Conservation (phyloP, 1,284 basidiomycete genomes). For the Austroboletus novae-zelandiae region DNA sequence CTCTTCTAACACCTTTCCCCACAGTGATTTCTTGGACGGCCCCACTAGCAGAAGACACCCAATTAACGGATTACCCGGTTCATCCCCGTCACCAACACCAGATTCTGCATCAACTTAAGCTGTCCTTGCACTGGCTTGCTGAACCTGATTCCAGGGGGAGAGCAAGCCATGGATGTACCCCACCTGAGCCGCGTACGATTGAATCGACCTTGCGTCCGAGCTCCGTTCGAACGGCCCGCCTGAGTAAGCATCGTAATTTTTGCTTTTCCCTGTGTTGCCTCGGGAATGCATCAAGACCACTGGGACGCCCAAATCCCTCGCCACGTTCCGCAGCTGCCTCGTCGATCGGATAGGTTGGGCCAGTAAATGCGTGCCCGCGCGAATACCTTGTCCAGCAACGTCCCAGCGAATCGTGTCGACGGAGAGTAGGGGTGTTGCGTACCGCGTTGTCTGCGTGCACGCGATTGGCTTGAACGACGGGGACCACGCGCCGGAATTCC, state of each 20-base stretch:
- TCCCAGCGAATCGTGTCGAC: slow-evolving; percentile 90
- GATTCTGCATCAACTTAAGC: slow-evolving; percentile 61
- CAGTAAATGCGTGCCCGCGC: slow-evolving; percentile 82
- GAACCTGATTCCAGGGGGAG: slow-evolving; percentile 92
- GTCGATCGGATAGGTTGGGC: slow-evolving; percentile 51
- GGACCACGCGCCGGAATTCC: slow-evolving; percentile 75
- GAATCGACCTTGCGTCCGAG: slow-evolving; percentile 66
- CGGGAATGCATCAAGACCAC: slow-evolving; percentile 95
- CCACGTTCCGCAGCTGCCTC: slow-evolving; percentile 42
- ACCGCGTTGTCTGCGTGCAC: slow-evolving; percentile 19
- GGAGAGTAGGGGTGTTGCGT: slow-evolving; percentile 60
- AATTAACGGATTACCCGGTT: slow-evolving; percentile 49
- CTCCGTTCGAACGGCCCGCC: slow-evolving; percentile 67
- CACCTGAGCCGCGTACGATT: slow-evolving; percentile 69
- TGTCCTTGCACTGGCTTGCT: slow-evolving; percentile 86
- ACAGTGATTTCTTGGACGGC: slow-evolving; percentile 80
- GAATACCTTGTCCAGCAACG: slow-evolving; percentile 77
- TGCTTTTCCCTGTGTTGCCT: slow-evolving; percentile 72
- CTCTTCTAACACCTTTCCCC: slow-evolving; percentile 61
- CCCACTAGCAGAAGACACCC: slow-evolving; percentile 79
- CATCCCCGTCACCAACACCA: slow-evolving; percentile 47
- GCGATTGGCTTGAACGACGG: slow-evolving; percentile 57
- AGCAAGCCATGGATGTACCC: slow-evolving; percentile 87
- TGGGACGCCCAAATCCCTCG: slow-evolving; percentile 62
- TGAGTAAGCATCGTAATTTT: slow-evolving; percentile 38